Evolutionary conservation across 352 stramenopile genomes (phyloP).

Genomic region (Phytophthora citrophthora): DNA sequence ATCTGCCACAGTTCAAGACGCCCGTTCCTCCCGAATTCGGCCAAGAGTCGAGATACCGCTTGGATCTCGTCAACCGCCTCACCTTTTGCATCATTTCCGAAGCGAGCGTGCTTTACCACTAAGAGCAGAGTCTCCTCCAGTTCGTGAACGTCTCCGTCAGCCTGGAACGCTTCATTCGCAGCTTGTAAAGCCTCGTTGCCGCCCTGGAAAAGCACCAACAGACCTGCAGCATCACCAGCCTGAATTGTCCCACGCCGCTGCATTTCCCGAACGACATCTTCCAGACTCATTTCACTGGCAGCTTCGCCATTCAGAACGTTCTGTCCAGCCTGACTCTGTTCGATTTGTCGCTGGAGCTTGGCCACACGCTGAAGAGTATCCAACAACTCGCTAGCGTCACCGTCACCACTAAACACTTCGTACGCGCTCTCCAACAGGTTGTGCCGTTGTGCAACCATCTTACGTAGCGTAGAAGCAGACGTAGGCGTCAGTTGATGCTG

Average conservation of each 20-base stretch:
- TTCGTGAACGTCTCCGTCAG: conserved; percentile 75
- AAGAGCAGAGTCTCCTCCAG: conserved; percentile 82
- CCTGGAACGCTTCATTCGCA: conserved; percentile 75
- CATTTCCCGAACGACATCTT: conserved; percentile 79
- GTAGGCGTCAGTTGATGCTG: conserved; percentile 36
- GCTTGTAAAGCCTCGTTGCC: conserved; percentile 78
- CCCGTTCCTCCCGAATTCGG: conserved; percentile 40
- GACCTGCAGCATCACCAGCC: conserved; percentile 60
- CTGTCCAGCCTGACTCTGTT: conserved; percentile 35
- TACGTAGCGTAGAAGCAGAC: conserved; percentile 46
- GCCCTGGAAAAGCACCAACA: conserved; percentile 68
- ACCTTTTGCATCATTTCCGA: conserved; percentile 35
- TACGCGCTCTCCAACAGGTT: conserved; percentile 78
- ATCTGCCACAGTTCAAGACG: conserved; percentile 62
- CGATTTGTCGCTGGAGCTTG: conserved; percentile 66
- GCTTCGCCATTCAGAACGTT: conserved; percentile 16
- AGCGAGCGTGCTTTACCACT: conserved; percentile 82
- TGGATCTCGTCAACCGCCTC: conserved; percentile 32
- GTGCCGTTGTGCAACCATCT: conserved; percentile 56
- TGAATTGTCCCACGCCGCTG: conserved; percentile 53
- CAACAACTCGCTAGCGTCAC: conserved; percentile 67
- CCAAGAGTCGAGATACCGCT: conserved; percentile 39
- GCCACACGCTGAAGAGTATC: conserved; percentile 77
- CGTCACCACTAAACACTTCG: conserved; percentile 66
- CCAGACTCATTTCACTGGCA: conserved; percentile 46